Base-by-base conservation (phyloP, 2,329 filamentous ascomycete genomes). In the Akanthomyces muscarius region DNA sequence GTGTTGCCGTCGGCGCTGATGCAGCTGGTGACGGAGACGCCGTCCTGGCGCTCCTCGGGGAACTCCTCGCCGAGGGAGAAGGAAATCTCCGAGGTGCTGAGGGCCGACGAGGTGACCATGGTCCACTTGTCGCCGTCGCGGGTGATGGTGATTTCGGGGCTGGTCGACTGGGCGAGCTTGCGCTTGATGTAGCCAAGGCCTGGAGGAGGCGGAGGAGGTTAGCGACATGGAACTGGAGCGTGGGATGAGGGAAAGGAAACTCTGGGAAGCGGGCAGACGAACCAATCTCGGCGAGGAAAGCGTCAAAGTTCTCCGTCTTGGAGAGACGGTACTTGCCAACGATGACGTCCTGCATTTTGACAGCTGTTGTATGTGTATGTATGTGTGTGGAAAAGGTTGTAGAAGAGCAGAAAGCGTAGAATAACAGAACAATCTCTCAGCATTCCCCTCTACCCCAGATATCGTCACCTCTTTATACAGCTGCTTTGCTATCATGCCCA, bases 181-280 rank as follows among this genome's bases (percentile, higher is more conserved):
- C 61, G 61, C 61, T 63, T 63, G 61, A 63, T 58, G 54, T 53
- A 63, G n/a, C 61, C 61, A 3, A 63, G 48, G 30, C 61, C 61
- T 63, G 38, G 13, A 6, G 38, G 13, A 6, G 13, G 28, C 3
- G 28, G 5, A 36, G 6, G 42, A 41, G 25, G 38, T 62, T 42
- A 53, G 36, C 21, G 16, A 21, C 21, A 21, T 21, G 21, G 21
- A 21, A 1, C 21, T n/a, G n/a, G n/a, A n/a, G n/a, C n/a, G n/a
- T n/a, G n/a, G n/a, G 21, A n/a, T 10, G 21, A 3, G 38, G n/a
- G 7, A 11, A 14, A 30, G 10, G 8, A 1, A 8, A 5, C 33
- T 5, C 21, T 21, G 6, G 2, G 30, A 48, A 28, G 23, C 16
- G 21, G 42, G 30, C 38, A 41, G n/a, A 41, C 54, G 14, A 42